phyloP scores from a whole-genome alignment of 768 basidiomycete genomes.

The Clitopilus hobsonii region DNA sequence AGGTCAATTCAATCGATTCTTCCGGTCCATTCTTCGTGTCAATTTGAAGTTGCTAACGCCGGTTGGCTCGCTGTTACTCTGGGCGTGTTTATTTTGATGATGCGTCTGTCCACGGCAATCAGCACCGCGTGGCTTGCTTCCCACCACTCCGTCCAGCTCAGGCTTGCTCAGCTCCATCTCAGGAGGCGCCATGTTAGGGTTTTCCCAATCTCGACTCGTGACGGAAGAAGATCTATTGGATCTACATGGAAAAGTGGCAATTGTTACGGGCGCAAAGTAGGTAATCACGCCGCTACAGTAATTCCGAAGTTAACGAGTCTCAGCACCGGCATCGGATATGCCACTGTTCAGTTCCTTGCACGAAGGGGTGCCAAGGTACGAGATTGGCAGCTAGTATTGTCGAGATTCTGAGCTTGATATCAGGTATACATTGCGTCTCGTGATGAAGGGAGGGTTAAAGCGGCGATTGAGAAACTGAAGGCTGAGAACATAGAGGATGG shows the following conservation, averaged over 20 bases:
- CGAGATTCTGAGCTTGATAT: conserved; percentile 10
- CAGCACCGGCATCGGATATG: conserved; percentile 35
- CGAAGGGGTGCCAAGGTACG: conserved; percentile 52
- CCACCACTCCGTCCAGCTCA: too few relatives aligned
- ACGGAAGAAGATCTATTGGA: conserved; percentile 34
- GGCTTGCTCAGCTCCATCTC: too few relatives aligned
- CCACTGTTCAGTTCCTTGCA: conserved; percentile 47
- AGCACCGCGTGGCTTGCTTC: too few relatives aligned
- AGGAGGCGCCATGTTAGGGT: conserved; percentile 6
- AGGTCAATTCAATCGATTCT: too few relatives aligned
- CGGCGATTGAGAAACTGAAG: conserved; percentile 42
- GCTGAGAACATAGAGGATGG: conserved; percentile 41
- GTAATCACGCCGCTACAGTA: conserved; percentile 8
- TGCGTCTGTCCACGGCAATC: too few relatives aligned
- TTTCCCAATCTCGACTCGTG: conserved; percentile 19
- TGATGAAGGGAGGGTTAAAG: conserved; percentile 37
- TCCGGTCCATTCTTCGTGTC: too few relatives aligned
- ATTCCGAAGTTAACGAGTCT: background rate
- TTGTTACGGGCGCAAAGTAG: conserved; percentile 60
- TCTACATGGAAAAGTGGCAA: conserved; percentile 43
- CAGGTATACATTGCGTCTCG: conserved; percentile 58
- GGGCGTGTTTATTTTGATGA: too few relatives aligned
- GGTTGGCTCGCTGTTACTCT: too few relatives aligned
- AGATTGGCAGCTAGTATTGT: too few relatives aligned
- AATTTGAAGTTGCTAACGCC: too few relatives aligned